Evolutionary conservation across 495 filamentous ascomycete species (phyloP).

Genomic region (Aspergillus carlsbadensis): DNA sequence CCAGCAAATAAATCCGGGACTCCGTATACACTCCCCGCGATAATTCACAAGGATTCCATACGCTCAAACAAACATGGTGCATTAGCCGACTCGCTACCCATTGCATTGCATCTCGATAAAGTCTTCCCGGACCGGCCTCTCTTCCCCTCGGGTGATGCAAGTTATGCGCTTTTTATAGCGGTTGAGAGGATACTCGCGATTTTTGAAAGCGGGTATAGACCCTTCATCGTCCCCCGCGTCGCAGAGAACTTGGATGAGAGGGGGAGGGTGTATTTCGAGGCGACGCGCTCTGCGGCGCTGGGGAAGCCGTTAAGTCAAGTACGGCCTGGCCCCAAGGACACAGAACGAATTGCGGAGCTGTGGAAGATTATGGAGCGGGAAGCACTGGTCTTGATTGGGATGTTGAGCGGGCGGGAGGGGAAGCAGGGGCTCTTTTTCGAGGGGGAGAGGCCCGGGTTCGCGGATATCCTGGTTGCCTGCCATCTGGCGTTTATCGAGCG

Average conservation of each 20-base stretch:
- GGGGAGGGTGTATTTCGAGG: conserved; percentile 28
- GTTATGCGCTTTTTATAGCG: conserved; percentile 24
- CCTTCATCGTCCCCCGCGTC: conserved; percentile 25
- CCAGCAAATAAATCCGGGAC: conserved; percentile 13
- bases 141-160: conserved; percentile 34
- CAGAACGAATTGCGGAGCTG: conserved; percentile 12
- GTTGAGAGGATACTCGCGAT: conserved; percentile 4
- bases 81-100: conserved; percentile 37
- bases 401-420: conserved; percentile 30
- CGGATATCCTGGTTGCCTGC: conserved; percentile 24
- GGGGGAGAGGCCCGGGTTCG: conserved; percentile 28
- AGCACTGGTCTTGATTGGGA: conserved; percentile 11
- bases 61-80: conserved; percentile 23
- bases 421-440: conserved; percentile 30
- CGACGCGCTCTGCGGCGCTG: conserved; percentile 24
- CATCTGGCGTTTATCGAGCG: conserved; percentile 25
- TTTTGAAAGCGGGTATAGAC: neutral
- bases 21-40: conserved; percentile 35
- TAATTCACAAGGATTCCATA: conserved; percentile 27
- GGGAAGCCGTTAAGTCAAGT: conserved; percentile 28
- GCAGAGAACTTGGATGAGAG: conserved; percentile 25
- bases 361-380: conserved; percentile 21
- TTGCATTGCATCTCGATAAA: conserved; percentile 36
- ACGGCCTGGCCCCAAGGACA: conserved; percentile 6
- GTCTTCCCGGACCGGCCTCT: conserved; percentile 27